phyloP scores from a whole-genome alignment of 345 rosid species.

The Sapria himalayana region DNA sequence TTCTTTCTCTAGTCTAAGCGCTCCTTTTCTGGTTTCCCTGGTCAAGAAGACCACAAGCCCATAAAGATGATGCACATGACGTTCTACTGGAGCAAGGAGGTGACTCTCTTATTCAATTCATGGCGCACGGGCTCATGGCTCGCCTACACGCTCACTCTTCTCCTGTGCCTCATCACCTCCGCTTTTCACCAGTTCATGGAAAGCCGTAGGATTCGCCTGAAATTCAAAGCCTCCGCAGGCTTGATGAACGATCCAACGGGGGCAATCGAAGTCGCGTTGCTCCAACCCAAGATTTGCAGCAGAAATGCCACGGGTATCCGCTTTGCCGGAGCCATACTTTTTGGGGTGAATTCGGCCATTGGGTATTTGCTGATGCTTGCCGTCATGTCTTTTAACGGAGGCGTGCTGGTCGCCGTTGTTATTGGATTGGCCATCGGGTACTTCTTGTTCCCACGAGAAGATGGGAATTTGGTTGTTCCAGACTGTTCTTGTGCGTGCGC shows the following conservation, averaged over 20 bases:
- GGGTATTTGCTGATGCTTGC: conserved; percentile 72
- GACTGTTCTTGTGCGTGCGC: conserved; percentile 53
- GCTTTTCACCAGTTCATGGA: conserved; percentile 53
- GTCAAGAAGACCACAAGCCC: neutral
- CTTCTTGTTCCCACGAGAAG: conserved; percentile 25
- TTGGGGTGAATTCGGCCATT: conserved; percentile 45
- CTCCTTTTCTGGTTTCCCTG: neutral
- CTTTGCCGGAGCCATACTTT: conserved; percentile 20
- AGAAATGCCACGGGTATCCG: conserved; percentile 14
- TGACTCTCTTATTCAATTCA: conserved; percentile 41
- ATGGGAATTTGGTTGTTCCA: conserved; percentile 11
- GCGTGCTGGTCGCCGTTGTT: conserved; percentile 56
- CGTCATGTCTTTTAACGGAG: conserved; percentile 74
- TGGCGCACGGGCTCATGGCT: conserved; percentile 56
- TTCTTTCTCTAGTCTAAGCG: neutral
- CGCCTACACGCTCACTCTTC: conserved; percentile 36
- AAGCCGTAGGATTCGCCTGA: conserved; percentile 28
- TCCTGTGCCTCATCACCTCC: conserved; percentile 43
- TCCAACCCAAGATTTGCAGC: conserved; percentile 12
- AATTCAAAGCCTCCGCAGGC: conserved; percentile 10
- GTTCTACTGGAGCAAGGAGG: conserved; percentile 55
- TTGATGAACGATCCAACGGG: neutral
- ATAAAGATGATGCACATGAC: conserved; percentile 91
- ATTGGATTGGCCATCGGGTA: conserved; percentile 46
- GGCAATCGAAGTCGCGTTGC: conserved; percentile 16